These are phyloP conservation scores for Ceriops zippeliana DNA, from an alignment of 345 rosid species.

Conservation along the genomic window DNA sequence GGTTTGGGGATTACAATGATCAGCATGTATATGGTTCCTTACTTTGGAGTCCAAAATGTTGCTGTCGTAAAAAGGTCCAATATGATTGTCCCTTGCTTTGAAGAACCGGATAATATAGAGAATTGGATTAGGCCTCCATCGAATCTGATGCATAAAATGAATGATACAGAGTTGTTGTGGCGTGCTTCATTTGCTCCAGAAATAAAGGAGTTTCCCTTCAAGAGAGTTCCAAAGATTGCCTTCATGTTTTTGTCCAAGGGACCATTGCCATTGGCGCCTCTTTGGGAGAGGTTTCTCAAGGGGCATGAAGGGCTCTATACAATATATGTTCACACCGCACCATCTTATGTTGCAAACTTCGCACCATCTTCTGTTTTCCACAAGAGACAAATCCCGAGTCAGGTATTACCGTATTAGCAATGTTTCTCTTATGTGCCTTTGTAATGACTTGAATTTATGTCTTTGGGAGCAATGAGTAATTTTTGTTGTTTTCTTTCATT, in stretches of 20 bases:
- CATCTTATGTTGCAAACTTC: slow-evolving; percentile 48
- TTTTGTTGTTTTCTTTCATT: background rate
- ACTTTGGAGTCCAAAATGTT: slow-evolving; percentile 24
- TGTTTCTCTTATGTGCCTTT: background rate
- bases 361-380: slow-evolving; percentile 61
- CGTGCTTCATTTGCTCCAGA: slow-evolving; percentile 70
- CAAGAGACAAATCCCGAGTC: slow-evolving; percentile 80
- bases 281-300: slow-evolving; percentile 86
- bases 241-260: slow-evolving; percentile 95
- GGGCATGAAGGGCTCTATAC: slow-evolving; percentile 64
- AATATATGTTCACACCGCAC: slow-evolving; percentile 69
- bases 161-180: slow-evolving; percentile 76
- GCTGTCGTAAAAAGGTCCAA: slow-evolving; percentile 10
- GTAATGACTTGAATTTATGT: background rate
- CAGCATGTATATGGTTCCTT: slow-evolving; percentile 26
- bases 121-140: slow-evolving; percentile 25
- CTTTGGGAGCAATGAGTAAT: background rate
- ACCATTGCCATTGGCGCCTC: slow-evolving; percentile 77
- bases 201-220: slow-evolving; percentile 51
- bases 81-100: slow-evolving; percentile 19
- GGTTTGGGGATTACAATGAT: slow-evolving; percentile 27
- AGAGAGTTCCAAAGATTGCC: slow-evolving; percentile 77
- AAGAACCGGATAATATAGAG: slow-evolving; percentile 12
- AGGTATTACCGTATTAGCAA: slow-evolving; percentile 42
- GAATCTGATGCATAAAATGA: slow-evolving; percentile 28